phyloP scores from a whole-genome alignment of 495 filamentous ascomycete species.

The Cercophora samala region DNA sequence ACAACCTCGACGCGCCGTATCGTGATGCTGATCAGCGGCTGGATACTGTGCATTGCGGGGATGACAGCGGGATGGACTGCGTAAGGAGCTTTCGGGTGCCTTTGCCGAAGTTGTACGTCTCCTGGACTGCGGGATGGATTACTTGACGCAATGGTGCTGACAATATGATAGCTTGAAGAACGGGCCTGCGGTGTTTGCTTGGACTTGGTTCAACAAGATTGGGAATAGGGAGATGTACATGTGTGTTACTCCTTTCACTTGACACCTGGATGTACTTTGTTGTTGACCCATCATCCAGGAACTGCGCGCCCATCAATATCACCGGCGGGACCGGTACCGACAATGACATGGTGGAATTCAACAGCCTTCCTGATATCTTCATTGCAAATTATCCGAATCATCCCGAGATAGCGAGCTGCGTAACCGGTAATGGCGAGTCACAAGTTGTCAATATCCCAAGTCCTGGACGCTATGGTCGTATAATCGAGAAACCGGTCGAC shows the following conservation, averaged over 20 bases:
- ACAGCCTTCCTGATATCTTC: conserved; percentile 53
- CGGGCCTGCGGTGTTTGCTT: conserved; percentile 47
- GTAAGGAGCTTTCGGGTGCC: conserved; percentile 27
- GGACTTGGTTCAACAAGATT: conserved; percentile 59
- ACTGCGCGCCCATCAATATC: conserved; percentile 54
- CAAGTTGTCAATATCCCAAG: conserved; percentile 28
- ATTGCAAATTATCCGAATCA: conserved; percentile 50
- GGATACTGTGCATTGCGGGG: conserved; percentile 23
- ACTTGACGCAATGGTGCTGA: background rate
- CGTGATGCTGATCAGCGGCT: conserved; percentile 19
- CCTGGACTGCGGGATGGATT: background rate
- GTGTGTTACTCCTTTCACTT: conserved; percentile 5
- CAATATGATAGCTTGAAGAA: conserved; percentile 18
- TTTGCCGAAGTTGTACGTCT: conserved; percentile 25
- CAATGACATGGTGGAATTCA: conserved; percentile 23
- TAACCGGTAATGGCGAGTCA: conserved; percentile 17
- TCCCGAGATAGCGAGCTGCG: conserved; percentile 15
- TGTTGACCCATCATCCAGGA: conserved; percentile 29
- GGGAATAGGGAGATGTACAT: conserved; percentile 62
- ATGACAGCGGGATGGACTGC: conserved; percentile 27
- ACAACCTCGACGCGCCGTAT: conserved; percentile 30
- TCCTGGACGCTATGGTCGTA: conserved; percentile 23
- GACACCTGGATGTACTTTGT: background rate
- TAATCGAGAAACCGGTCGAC: conserved; percentile 16
- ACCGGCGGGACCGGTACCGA: conserved; percentile 37